Percentiles rank a stretch among this genome's conserved stretches.
Evolutionary conservation across 148 eudicot species (phyloP).

Genomic region (Rhododendron mucronatum): DNA sequence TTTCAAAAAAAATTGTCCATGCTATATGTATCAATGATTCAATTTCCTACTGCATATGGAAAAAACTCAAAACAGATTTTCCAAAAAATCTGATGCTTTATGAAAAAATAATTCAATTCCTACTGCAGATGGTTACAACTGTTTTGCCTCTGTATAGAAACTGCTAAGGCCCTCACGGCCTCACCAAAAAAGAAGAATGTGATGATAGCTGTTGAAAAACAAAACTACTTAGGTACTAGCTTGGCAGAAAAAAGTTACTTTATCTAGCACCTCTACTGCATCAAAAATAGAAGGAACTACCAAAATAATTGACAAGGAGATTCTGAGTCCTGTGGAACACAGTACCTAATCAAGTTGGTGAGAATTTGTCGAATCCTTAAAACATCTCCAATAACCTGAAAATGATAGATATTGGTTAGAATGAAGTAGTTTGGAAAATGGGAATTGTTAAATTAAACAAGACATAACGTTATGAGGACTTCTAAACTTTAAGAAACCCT

Average conservation of each 20-base stretch:
- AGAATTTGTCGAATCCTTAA: slow-evolving; percentile 91
- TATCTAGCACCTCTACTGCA: neutral
- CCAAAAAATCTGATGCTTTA: neutral
- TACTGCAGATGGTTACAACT: neutral
- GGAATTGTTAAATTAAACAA: neutral
- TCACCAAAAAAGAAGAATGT: neutral
- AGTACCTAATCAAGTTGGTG: slow-evolving; percentile 89
- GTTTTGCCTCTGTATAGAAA: neutral
- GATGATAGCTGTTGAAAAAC: neutral
- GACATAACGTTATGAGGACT: neutral
- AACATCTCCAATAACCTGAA: slow-evolving; percentile 93
- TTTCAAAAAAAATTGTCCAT: neutral
- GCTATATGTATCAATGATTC: neutral
- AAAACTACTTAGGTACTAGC: neutral
- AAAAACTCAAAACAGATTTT: neutral
- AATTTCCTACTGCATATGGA: neutral
- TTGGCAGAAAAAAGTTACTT: neutral
- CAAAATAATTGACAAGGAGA: neutral
- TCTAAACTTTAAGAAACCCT: neutral
- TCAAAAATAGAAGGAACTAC: neutral
- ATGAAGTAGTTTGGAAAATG: neutral
- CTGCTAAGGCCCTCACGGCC: neutral
- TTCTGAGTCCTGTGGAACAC: neutral
- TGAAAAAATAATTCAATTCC: neutral
- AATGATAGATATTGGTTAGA: slow-evolving; percentile 8